Evolutionary conservation across 352 stramenopile genomes (phyloP).

Genomic region (Globisporangium yorkense): DNA sequence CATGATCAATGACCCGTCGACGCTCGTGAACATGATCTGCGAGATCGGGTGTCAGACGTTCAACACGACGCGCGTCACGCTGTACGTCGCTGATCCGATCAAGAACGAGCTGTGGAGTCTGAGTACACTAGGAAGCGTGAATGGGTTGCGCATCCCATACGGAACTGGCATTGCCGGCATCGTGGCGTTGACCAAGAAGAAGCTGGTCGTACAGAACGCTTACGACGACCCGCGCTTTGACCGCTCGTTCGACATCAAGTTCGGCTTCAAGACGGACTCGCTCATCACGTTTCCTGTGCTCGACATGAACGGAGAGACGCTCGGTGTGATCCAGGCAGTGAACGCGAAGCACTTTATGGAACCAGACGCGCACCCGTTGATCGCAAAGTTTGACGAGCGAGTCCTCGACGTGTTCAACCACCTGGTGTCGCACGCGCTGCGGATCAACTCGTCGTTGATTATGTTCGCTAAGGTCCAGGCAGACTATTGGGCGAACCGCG

Average conservation of each 20-base stretch:
- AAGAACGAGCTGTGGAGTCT: slow-evolving; percentile 74
- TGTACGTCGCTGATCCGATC: slow-evolving; percentile 73
- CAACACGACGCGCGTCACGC: slow-evolving; percentile 57
- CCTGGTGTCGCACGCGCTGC: slow-evolving; percentile 49
- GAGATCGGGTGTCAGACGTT: slow-evolving; percentile 61
- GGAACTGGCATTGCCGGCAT: slow-evolving; percentile 72
- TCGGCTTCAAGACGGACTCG: slow-evolving; percentile 79
- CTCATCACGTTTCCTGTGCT: slow-evolving; percentile 69
- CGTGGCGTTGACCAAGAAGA: slow-evolving; percentile 49
- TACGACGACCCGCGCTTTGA: slow-evolving; percentile 82
- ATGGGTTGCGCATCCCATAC: slow-evolving; percentile 68
- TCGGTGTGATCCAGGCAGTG: slow-evolving; percentile 61
- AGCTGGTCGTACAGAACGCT: slow-evolving; percentile 55
- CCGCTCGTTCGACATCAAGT: slow-evolving; percentile 71
- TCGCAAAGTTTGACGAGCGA: slow-evolving; percentile 54
- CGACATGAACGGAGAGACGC: slow-evolving; percentile 54
- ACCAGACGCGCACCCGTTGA: slow-evolving; percentile 30
- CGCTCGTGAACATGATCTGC: slow-evolving; percentile 69
- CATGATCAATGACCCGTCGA: slow-evolving; percentile 62
- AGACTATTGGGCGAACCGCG: slow-evolving; percentile 67
- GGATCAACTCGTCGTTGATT: slow-evolving; percentile 71
- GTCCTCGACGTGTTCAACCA: slow-evolving; percentile 59
- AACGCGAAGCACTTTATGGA: slow-evolving; percentile 52
- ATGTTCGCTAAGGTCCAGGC: slow-evolving; percentile 79
- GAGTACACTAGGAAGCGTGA: slow-evolving; percentile 61